Evolutionary conservation across 2,329 filamentous ascomycete species (phyloP).

Genomic region (Ophiostoma novo-ulmi): DNA sequence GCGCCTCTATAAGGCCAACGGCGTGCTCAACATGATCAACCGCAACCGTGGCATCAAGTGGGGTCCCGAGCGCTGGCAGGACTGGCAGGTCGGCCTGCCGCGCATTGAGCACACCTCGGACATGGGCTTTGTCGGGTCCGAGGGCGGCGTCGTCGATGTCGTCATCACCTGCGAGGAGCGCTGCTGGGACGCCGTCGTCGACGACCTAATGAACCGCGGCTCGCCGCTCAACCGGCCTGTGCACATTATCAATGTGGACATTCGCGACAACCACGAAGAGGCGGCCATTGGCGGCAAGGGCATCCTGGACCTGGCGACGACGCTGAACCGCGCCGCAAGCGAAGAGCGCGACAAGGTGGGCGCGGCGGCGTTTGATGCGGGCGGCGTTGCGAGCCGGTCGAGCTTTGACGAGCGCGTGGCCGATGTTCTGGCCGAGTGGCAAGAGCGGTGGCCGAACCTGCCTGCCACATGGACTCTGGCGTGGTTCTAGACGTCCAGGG

Average conservation of each 20-base stretch:
- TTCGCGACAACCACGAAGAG: slow-evolving; percentile 97
- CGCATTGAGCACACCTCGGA: slow-evolving; percentile 70
- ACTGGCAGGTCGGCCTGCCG: slow-evolving; percentile 86
- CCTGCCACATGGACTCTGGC: slow-evolving; percentile 91
- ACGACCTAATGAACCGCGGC: slow-evolving; percentile 83
- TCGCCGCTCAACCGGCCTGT: slow-evolving; percentile 85
- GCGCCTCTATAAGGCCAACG: slow-evolving; percentile 83
- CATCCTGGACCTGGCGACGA: slow-evolving; percentile 85
- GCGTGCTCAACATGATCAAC: slow-evolving; percentile 90
- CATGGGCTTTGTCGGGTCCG: slow-evolving; percentile 72
- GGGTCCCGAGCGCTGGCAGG: slow-evolving; percentile 95
- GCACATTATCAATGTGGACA: slow-evolving; percentile 97
- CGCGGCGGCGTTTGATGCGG: slow-evolving; percentile 62
- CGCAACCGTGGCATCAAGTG: slow-evolving; percentile 89
- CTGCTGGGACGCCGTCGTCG: slow-evolving; percentile 96
- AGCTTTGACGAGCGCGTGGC: slow-evolving; percentile 92
- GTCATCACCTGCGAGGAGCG: slow-evolving; percentile 97
- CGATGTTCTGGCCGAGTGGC: slow-evolving; percentile 86
- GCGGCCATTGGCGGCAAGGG: slow-evolving; percentile 83
- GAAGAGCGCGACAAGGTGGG: slow-evolving; percentile 69
- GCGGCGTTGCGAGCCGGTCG: slow-evolving; percentile 59
- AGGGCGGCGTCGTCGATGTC: slow-evolving; percentile 84
- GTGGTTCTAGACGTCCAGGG: slow-evolving; percentile 62
- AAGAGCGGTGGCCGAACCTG: slow-evolving; percentile 87
- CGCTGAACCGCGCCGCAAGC: slow-evolving; percentile 71